Evolutionary conservation across 2,329 filamentous ascomycete species (phyloP), one percentile per base, ranked within the genome.

Genomic region (Volutella citrinella): DNA sequence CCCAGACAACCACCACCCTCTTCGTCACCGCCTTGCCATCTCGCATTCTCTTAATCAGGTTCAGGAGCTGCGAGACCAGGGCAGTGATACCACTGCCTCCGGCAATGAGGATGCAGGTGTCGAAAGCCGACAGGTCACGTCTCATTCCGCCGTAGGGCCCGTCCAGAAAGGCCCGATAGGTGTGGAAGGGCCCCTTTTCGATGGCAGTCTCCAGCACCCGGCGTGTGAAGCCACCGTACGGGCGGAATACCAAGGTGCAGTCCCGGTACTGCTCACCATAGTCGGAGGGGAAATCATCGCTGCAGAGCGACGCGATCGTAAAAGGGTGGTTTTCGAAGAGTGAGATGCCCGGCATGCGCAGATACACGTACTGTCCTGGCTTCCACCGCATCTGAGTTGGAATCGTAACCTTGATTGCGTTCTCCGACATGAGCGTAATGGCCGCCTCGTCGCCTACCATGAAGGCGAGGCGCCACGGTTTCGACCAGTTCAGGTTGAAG

Each of bases 61-160:
- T 87, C 15, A 96, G 72, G 4, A 97, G 70, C 57, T 97, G 89
- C 8, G 87, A 94, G 57, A 95, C 87, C 40, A 96, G 78, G 8
- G 91, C 89, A 1, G 93, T 97, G 56, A 97, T 93, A 17, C 91
- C 91, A 48, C 88, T 95, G 26, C 93, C 93, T 30, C 93, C 93
- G 1, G 91, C 91, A 51, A 97, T 89, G 34, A 97, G 75, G 23
- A 97, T 83, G 34, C 93, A 89, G 13, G 91, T 91, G 47, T 97
- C 91, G 51, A 97, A 97, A 2, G 90, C 87, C 29, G 90, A 85
- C 44, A 97, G 74, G 42, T 91, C 86, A 34, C 89, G 78, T 41
- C 87, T 82, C 87, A 95, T 95, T 36, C 91, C 91, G 33, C 93
- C 93, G 46, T 97, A 97, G 0, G 93, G 93, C 0, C 91, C 91